phyloP scores from a whole-genome alignment of 1,139 yeast species.

The Hansenula lynferdii region DNA sequence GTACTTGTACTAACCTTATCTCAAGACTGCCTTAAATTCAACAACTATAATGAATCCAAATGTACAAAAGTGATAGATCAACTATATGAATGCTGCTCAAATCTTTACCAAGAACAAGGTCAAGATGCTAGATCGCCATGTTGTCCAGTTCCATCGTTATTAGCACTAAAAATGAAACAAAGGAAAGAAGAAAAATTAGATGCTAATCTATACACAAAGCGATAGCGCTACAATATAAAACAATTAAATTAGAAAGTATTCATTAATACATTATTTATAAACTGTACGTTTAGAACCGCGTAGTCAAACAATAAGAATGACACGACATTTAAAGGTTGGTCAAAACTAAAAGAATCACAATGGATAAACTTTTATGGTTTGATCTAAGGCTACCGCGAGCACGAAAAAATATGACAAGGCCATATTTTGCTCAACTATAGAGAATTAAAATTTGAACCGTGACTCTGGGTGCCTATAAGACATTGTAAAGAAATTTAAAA shows the following conservation, averaged over 20 bases:
- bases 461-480: constrained; percentile 95
- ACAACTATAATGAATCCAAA: constrained; percentile 55
- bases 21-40: constrained; percentile 44
- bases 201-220: constrained; percentile 29
- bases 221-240: constrained; percentile 8
- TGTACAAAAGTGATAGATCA: constrained; percentile 56
- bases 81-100: constrained; percentile 56
- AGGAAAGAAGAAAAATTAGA: constrained; percentile 47
- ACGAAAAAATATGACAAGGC: constrained; percentile 45
- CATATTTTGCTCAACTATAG: constrained; percentile 29
- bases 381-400: constrained; percentile 92
- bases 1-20: constrained; percentile 7
- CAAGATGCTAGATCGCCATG: constrained; percentile 53
- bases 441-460: constrained; percentile 42
- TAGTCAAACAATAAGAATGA: constrained; percentile 42
- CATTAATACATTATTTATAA: not conserved
- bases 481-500: constrained; percentile 49
- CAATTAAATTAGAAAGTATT: constrained; percentile 35
- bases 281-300: constrained; percentile 78
- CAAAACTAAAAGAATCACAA: constrained; percentile 31
- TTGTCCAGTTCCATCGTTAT: constrained; percentile 56
- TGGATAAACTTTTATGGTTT: constrained; percentile 15
- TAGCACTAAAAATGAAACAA: constrained; percentile 55
- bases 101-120: constrained; percentile 50
- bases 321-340: constrained; percentile 61